Base-by-base conservation (phyloP, 768 basidiomycete genomes). In the Leucosporidium yakuticum region DNA sequence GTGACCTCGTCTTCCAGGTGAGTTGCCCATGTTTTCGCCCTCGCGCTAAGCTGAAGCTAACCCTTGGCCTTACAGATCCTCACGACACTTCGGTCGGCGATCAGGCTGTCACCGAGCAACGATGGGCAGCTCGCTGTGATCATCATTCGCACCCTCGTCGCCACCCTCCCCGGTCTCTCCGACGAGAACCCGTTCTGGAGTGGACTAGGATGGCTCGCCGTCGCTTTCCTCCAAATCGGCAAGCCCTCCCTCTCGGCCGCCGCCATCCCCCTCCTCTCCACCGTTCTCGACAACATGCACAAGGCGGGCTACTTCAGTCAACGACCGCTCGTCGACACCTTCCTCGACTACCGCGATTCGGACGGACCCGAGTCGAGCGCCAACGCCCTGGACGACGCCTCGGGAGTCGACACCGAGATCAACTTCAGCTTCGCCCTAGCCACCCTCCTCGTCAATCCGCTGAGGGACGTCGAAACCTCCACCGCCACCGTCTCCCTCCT, bases 91-190 rank as follows among this genome's bases (percentile, higher is more conserved):
- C 85, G 84, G 70, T 86, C 83, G 0, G 88, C 89, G 0, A 79
- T 95, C 23, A 77, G 79, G 15, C 85, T 86, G 21, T 73, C 72
- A 73, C 83, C 86, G n/a, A 85, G 6, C 74, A 81, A 83, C 25
- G 87, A 90, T 74, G 86, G 86, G 0, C 80, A 83, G 55, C 83
- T 90, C 0, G 85, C 93, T 29, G 85, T 89, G 70, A 89, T 88
- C 79, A 95, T 96, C 88, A 83, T 95, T 31, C 85, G 90, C 61
- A 92, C 90, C 79, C 84, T 95, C 74, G 84, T 85, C 76, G 86
- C 85, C 74, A 83, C 93, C 59, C 84, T 91, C 7, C 88, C 88
- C 15, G 86, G 85, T 8, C 81, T 93, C 17, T 80, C 84, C 0
- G 80, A 82, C 44, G 83, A 85, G 48, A 91, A 89, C 44, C 83